phyloP scores from a whole-genome alignment of 176 grass and related monocot genomes.

The Eragrostis curvula region DNA sequence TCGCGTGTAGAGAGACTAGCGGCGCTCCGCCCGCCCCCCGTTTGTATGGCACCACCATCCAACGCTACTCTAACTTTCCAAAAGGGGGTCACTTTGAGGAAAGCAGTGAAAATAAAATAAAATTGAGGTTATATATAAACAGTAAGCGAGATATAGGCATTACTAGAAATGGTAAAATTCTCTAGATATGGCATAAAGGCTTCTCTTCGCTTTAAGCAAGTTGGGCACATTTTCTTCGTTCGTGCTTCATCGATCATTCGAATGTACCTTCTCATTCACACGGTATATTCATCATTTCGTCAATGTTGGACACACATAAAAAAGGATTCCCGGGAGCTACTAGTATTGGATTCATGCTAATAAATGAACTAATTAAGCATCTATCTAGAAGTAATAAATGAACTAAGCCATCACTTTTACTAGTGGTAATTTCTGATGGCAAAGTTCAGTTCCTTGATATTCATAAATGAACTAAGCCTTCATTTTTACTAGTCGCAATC shows the following conservation, averaged over 20 bases:
- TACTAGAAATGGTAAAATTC: constrained; percentile 33
- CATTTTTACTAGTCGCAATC: too few species aligned
- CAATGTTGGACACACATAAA: not conserved
- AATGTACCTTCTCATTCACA: not conserved
- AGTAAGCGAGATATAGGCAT: constrained; percentile 18
- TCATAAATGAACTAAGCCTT: not conserved
- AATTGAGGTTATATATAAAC: constrained; percentile 26
- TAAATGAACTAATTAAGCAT: not conserved
- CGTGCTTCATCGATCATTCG: too few species aligned
- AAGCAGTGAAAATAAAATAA: constrained; percentile 9
- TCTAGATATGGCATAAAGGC: constrained; percentile 38
- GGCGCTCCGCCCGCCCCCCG: too few species aligned
- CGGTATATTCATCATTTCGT: constrained; percentile 32
- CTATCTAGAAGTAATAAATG: not conserved
- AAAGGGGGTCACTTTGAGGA: not conserved
- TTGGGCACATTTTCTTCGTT: not conserved
- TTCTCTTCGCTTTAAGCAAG: constrained; percentile 6
- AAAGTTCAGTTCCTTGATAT: too few species aligned
- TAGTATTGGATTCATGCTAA: not conserved
- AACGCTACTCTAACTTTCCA: not conserved
- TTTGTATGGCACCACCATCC: not conserved
- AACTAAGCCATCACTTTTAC: not conserved
- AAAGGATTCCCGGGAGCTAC: not conserved
- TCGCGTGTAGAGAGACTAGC: too few species aligned
- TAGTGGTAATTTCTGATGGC: too few species aligned